A percentile compares a stretch with the other conserved stretches of the same genome.
phyloP scores from a whole-genome alignment of 257 asterid genomes.

The Sherardia arvensis region DNA sequence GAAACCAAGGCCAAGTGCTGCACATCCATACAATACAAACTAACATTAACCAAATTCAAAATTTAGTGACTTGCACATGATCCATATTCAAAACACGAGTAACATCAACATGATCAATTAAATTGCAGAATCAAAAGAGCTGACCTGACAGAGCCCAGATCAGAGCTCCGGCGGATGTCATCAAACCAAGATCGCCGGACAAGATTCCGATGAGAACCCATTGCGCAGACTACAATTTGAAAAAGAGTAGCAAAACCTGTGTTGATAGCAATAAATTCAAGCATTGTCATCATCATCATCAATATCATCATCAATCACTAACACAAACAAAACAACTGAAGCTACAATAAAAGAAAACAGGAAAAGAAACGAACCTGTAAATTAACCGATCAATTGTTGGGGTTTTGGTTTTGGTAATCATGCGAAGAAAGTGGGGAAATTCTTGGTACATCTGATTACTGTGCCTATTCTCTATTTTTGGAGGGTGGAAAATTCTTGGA shows the following conservation, averaged over 20 bases:
- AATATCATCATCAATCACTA: not conserved
- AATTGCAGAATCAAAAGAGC: not conserved
- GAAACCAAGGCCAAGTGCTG: not conserved
- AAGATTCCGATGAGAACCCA: not conserved
- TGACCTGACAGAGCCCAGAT: not conserved
- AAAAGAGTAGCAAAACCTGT: not conserved
- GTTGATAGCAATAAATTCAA: not conserved
- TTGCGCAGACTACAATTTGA: not conserved
- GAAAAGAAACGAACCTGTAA: not conserved
- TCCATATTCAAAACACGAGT: not conserved
- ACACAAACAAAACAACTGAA: not conserved
- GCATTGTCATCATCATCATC: not conserved
- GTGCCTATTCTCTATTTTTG: constrained; percentile 2
- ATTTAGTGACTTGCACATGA: not conserved
- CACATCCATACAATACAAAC: not conserved
- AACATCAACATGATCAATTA: not conserved
- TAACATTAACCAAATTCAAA: too few species aligned
- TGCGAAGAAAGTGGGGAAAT: not conserved
- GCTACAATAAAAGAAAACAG: not conserved
- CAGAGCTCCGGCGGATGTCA: not conserved
- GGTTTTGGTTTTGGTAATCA: not conserved
- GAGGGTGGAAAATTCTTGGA: constrained; percentile 3
- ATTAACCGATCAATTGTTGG: not conserved
- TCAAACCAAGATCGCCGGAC: not conserved
- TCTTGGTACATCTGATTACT: not conserved